Percentiles rank a stretch among this genome's conserved stretches.
These are phyloP conservation scores for Coniferiporia weirii DNA, from an alignment of 1,284 basidiomycete species.

Conservation along the genomic window DNA sequence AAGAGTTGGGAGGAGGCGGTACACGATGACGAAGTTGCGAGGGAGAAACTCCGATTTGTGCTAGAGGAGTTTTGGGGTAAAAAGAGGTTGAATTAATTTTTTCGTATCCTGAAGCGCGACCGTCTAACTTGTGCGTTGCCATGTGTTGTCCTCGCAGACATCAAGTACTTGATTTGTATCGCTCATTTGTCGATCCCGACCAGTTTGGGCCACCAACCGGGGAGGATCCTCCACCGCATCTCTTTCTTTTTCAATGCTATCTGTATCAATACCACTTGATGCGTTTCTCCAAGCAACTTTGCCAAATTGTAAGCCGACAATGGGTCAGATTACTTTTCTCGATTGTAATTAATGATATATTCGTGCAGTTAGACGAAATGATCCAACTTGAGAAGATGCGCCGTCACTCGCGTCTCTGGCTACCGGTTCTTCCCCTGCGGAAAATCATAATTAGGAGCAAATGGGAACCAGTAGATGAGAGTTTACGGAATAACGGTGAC, in stretches of 20 bases:
- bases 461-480: slow-evolving; percentile 43
- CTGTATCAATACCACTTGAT: slow-evolving; percentile 73
- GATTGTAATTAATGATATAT: neutral
- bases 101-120: neutral
- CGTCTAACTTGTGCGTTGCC: neutral
- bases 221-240: slow-evolving; percentile 47
- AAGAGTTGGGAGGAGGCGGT: slow-evolving; percentile 33
- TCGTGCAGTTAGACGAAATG: slow-evolving; percentile 47
- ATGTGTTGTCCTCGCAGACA: slow-evolving; percentile 36
- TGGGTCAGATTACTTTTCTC: neutral
- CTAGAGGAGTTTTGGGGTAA: slow-evolving; percentile 47
- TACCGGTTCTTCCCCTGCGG: slow-evolving; percentile 46
- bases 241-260: slow-evolving; percentile 62
- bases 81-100: slow-evolving; percentile 38
- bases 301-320: slow-evolving; percentile 38
- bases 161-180: slow-evolving; percentile 66
- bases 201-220: slow-evolving; percentile 27
- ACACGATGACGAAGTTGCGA: slow-evolving; percentile 34
- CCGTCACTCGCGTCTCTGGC: slow-evolving; percentile 55
- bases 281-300: slow-evolving; percentile 43
- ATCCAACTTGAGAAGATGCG: slow-evolving; percentile 54
- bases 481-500: slow-evolving; percentile 43
- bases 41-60: slow-evolving; percentile 34
- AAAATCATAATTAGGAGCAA: slow-evolving; percentile 36
- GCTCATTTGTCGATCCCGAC: slow-evolving; percentile 52